Evolutionary conservation across 2,329 filamentous ascomycete species (phyloP).

Genomic region (Ophiostoma piceae): DNA sequence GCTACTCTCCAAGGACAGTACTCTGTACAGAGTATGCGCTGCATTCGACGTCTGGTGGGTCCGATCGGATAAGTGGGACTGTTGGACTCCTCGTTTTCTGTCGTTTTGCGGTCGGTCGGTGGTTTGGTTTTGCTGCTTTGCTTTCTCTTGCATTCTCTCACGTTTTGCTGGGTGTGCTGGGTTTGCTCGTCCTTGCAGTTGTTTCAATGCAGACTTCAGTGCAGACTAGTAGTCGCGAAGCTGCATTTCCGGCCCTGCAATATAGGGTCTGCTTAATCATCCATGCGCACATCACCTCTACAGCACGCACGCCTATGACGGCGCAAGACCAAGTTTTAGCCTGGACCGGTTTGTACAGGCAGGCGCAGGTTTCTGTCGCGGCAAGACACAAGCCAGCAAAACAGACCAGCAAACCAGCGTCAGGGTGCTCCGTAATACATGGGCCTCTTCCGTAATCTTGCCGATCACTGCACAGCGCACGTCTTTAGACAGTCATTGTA

Average conservation of each 20-base stretch:
- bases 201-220: too few species aligned
- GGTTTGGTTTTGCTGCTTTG: background rate
- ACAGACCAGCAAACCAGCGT: too few species aligned
- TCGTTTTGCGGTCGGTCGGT: background rate
- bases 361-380: constrained; percentile 4
- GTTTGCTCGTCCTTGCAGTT: too few species aligned
- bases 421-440: background rate
- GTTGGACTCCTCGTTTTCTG: background rate
- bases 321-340: constrained; percentile 10
- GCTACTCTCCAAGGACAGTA: background rate
- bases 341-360: background rate
- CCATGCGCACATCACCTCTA: background rate
- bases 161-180: too few species aligned
- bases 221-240: too few species aligned
- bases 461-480: constrained; percentile 1
- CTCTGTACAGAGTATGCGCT: background rate
- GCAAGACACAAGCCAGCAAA: background rate
- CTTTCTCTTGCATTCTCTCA: background rate
- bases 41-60: constrained; percentile 1
- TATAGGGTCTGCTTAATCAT: too few species aligned
- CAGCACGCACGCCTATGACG: background rate
- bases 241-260: too few species aligned
- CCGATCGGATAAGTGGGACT: background rate
- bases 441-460: background rate
- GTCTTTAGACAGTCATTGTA: background rate